Base-by-base conservation (phyloP, 2,329 filamentous ascomycete genomes). In the Fusarium sp. region DNA sequence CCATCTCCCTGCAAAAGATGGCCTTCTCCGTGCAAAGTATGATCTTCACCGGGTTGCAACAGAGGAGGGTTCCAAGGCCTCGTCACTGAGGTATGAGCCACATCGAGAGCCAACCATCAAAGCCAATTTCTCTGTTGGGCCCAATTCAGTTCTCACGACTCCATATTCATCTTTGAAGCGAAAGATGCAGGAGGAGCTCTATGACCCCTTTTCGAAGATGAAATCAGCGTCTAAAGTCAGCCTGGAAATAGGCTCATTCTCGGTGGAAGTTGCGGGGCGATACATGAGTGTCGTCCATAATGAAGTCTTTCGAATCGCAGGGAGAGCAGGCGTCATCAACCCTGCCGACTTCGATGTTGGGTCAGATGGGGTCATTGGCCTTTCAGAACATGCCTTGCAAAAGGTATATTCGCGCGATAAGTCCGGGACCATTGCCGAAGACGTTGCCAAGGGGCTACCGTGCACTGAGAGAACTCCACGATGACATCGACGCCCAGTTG, bases 361-460 rank as follows among this genome's bases (percentile, higher is more conserved):
- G 0, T 33, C 38, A 31, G 38, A 42, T 25, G 52, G 38, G 8
- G 20, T 14, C 38, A 10, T 54, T 25, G 35, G 52, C 7, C 38
- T 54, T 6, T 31, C 27, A 4, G n/a, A 42, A 25, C 27, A 13
- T 18, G 52, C 25, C 15, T 54, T 54, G 38, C 12, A n/a, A 13
- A 55, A 12, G 12, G 27, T 44, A 18, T 33, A 44, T 22, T 9
- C 12, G 12, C 8, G 25, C 10, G 15, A 20, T 2, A 20, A 15
- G 20, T 33, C 20, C 4, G 20, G 18, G 52, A 20, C 20, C 15
- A 7, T 15, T 14, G 3, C 20, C 1, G 9, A 7, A 13, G 27
- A 4, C 36, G 13, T 38, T 35, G 4, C 17, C n/a, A 18, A 22
- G 10, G 1, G 11, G 5, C 11, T 6, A 6, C 8, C 1, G 12